These are phyloP conservation scores for Ceratobasidium papillatum DNA, from an alignment of 1,284 basidiomycete genomes.

Conservation along the genomic window DNA sequence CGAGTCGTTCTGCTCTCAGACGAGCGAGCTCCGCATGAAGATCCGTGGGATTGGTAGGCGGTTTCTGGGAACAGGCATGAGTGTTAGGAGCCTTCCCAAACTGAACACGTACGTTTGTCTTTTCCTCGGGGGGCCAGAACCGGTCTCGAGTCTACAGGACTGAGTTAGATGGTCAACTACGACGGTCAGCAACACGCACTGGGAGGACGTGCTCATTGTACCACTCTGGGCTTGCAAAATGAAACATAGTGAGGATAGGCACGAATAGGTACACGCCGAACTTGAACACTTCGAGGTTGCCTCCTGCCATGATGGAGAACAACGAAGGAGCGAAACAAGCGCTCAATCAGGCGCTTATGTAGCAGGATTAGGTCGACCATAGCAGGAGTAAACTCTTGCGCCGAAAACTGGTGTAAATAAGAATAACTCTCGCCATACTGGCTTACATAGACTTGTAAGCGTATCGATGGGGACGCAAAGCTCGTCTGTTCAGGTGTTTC, in stretches of 20 bases:
- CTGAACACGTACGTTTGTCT: constrained; percentile 49
- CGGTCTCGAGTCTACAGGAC: constrained; percentile 49
- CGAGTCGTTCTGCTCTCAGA: constrained; percentile 48
- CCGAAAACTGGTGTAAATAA: not conserved
- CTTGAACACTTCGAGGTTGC: constrained; percentile 89
- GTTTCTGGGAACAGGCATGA: constrained; percentile 47
- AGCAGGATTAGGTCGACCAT: not conserved
- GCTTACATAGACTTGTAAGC: not conserved
- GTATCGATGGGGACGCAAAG: not conserved
- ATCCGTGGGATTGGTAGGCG: constrained; percentile 47
- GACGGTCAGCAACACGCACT: constrained; percentile 58
- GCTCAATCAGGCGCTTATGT: not conserved
- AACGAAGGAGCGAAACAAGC: constrained; percentile 1
- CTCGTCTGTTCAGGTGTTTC: not conserved
- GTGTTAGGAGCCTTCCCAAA: not conserved
- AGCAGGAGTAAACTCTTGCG: not conserved
- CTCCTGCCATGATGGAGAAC: constrained; percentile 67
- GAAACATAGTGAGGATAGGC: constrained; percentile 82
- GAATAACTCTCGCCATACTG: not conserved
- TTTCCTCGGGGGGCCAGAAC: constrained; percentile 52
- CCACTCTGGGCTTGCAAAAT: constrained; percentile 92
- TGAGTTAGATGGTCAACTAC: constrained; percentile 16
- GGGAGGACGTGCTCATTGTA: constrained; percentile 82
- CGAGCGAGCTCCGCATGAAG: constrained; percentile 49
- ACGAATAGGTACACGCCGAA: constrained; percentile 90